phyloP scores from a whole-genome alignment of 2,329 filamentous ascomycete genomes.

The Tolypocladium ovalisporum region DNA sequence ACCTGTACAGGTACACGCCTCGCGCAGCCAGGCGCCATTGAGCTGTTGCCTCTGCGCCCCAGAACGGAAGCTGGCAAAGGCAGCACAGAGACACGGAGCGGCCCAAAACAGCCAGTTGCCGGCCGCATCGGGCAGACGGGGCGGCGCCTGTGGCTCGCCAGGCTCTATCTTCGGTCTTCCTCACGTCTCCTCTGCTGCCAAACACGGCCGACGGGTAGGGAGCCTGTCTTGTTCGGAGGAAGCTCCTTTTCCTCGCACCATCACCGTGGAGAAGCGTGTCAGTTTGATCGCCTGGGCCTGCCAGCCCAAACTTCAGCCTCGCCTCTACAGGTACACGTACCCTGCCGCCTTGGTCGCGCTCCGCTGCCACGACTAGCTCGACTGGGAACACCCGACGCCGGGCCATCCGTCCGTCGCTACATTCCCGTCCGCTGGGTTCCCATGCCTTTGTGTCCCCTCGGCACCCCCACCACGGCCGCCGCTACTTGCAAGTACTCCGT shows the following conservation, averaged over 20 bases:
- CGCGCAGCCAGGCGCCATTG: not conserved
- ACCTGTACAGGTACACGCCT: not conserved
- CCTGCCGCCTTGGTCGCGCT: not conserved
- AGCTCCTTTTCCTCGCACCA: not conserved
- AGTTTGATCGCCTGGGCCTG: not conserved
- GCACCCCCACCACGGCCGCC: not conserved
- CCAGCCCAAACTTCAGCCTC: not conserved
- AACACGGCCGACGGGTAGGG: not conserved
- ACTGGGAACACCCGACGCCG: slow-evolving; percentile 28
- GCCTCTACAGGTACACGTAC: not conserved
- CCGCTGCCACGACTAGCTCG: not conserved
- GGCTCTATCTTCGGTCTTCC: not conserved
- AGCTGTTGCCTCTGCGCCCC: not conserved
- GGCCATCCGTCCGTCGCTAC: slow-evolving; percentile 24
- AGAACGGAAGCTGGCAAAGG: not conserved
- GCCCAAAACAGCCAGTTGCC: not conserved
- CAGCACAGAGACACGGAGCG: not conserved
- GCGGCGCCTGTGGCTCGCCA: not conserved
- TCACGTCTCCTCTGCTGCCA: not conserved
- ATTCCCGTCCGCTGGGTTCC: slow-evolving; percentile 18
- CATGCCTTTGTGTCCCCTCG: slow-evolving; percentile 5
- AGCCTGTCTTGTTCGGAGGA: not conserved
- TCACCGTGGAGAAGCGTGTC: not conserved
- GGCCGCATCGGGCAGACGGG: not conserved
- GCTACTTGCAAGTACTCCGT: not conserved